Percentiles rank a stretch among this genome's conserved stretches.
phyloP scores from a whole-genome alignment of 306 rosid species.

The Cucumis sativus region DNA sequence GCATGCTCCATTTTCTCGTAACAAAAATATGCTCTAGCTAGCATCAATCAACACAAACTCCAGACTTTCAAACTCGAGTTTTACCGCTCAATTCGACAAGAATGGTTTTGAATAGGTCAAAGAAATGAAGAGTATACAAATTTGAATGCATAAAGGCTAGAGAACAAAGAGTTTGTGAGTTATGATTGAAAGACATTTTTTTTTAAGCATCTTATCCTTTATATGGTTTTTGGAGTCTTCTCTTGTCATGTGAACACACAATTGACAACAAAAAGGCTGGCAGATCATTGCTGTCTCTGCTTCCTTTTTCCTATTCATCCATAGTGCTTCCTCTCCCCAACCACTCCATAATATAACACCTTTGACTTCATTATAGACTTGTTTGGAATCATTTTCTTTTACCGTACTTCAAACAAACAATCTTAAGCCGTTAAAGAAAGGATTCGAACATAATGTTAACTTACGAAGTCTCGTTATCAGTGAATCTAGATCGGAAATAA shows the following conservation, averaged over 20 bases:
- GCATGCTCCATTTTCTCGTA: no score
- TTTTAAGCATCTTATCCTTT: neutral
- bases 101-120: no score
- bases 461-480: no score
- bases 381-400: no score
- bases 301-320: neutral
- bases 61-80: neutral
- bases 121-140: no score
- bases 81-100: neutral
- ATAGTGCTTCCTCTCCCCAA: neutral
- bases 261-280: neutral
- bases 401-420: no score
- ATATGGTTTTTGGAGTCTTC: neutral
- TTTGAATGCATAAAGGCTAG: no score
- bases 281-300: neutral
- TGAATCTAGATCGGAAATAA: no score
- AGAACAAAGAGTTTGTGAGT: neutral
- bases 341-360: neutral
- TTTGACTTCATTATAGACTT: no score
- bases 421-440: no score
- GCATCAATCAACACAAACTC: neutral
- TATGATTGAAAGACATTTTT: neutral
- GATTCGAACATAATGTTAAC: no score
- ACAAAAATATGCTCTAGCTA: no score
- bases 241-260: neutral